phyloP scores from a whole-genome alignment of 2,329 filamentous ascomycete genomes.

The Colletotrichum filicis region DNA sequence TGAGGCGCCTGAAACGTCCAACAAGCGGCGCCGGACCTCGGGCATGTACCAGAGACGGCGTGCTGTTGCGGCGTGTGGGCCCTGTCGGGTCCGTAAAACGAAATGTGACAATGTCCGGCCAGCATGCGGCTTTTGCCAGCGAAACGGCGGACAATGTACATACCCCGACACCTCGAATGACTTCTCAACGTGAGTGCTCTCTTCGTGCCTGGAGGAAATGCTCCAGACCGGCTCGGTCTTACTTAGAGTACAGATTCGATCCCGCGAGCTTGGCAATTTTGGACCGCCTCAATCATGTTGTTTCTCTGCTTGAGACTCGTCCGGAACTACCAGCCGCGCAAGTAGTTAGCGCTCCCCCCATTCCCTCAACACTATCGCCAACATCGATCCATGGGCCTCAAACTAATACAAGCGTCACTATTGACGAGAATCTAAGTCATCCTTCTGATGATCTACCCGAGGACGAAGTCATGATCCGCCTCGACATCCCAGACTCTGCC shows the following conservation, averaged over 20 bases:
- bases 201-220: neutral
- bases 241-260: constrained; percentile 43
- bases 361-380: neutral
- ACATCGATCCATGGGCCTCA: neutral
- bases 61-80: constrained; percentile 47
- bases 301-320: constrained; percentile 37
- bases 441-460: neutral
- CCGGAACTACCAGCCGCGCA: neutral
- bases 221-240: neutral
- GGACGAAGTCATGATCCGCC: constrained; percentile 14
- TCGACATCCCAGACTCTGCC: constrained; percentile 33
- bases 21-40: constrained; percentile 27
- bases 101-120: constrained; percentile 51
- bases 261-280: constrained; percentile 49
- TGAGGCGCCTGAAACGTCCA: constrained; percentile 12
- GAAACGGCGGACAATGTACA: constrained; percentile 45
- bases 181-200: constrained; percentile 37
- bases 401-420: neutral
- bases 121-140: constrained; percentile 48
- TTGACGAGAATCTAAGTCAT: neutral
- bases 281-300: constrained; percentile 41
- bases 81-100: constrained; percentile 49
- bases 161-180: constrained; percentile 43
- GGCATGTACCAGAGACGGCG: constrained; percentile 42
- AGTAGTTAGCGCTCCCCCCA: neutral